phyloP scores from a whole-genome alignment of 345 rosid species.

The Eucalyptus polybractea region DNA sequence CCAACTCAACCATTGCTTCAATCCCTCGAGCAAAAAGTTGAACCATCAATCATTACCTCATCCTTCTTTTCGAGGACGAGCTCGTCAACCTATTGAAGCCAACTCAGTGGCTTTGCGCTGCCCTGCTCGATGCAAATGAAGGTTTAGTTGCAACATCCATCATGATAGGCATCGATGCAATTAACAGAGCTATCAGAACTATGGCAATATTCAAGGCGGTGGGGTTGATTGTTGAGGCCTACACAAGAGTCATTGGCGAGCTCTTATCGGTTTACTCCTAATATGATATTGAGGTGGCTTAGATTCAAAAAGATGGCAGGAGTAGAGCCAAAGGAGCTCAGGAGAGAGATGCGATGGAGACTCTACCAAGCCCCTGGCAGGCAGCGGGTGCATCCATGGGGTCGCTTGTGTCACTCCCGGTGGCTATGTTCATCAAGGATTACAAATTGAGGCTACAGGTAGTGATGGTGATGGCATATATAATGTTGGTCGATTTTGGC shows the following conservation, averaged over 20 bases:
- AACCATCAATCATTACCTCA: not conserved
- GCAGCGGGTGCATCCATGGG: too few relatives aligned
- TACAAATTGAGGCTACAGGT: too few relatives aligned
- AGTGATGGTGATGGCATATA: too few relatives aligned
- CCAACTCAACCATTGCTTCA: not conserved
- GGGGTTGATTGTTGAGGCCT: slow-evolving; percentile 48
- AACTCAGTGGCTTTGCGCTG: slow-evolving; percentile 18
- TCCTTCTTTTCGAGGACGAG: too few relatives aligned
- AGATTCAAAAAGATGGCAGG: slow-evolving; percentile 12
- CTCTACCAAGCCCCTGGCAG: too few relatives aligned
- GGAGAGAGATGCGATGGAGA: not conserved
- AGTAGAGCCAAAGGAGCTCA: not conserved
- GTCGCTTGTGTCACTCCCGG: rapidly evolving
- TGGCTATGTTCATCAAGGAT: too few relatives aligned
- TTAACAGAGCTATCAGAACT: slow-evolving; percentile 35
- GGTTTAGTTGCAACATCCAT: slow-evolving; percentile 57
- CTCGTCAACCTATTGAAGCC: too few relatives aligned
- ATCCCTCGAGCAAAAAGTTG: not conserved
- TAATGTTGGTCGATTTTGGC: too few relatives aligned
- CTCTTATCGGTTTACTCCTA: slow-evolving; percentile 61
- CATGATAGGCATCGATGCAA: slow-evolving; percentile 67
- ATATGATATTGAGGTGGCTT: slow-evolving; percentile 46
- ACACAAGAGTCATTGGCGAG: slow-evolving; percentile 79
- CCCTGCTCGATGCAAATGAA: slow-evolving; percentile 57
- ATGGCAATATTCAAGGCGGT: slow-evolving; percentile 55